A percentile compares a stretch with the other conserved stretches of the same genome.
These are phyloP conservation scores for Papiliotrema laurentii DNA, from an alignment of 1,284 basidiomycete genomes.

Conservation along the genomic window DNA sequence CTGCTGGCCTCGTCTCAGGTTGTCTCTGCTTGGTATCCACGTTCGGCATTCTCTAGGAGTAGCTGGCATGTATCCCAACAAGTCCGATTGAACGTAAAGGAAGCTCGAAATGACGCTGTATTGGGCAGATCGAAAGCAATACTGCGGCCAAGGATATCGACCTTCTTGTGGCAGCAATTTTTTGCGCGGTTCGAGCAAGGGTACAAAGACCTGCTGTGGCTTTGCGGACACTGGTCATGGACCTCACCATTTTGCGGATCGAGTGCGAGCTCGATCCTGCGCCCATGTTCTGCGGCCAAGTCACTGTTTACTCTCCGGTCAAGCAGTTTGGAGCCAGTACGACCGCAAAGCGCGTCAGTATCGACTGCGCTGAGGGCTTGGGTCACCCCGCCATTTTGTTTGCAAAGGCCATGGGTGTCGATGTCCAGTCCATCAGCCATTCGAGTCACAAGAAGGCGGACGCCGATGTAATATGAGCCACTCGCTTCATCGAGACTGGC, in stretches of 20 bases:
- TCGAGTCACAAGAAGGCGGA: conserved; percentile 52
- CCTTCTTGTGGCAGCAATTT: conserved; percentile 39
- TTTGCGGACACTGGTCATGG: conserved; percentile 45
- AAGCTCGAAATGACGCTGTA: too few species aligned
- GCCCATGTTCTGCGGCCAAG: conserved; percentile 48
- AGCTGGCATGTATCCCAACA: too few species aligned
- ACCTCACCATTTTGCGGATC: conserved; percentile 57
- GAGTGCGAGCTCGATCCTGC: conserved; percentile 56
- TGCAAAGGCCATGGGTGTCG: conserved; percentile 57
- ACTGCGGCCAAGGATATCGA: conserved; percentile 42
- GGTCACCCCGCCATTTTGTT: conserved; percentile 41
- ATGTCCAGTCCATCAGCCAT: conserved; percentile 57
- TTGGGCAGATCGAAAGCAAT: conserved; percentile 49
- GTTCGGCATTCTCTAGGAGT: too few species aligned
- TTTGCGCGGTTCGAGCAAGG: conserved; percentile 14
- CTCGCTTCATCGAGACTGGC: conserved; percentile 48
- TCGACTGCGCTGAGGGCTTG: conserved; percentile 50
- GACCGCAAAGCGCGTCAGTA: conserved; percentile 51
- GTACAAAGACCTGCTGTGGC: conserved; percentile 48
- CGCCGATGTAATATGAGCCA: conserved; percentile 52
- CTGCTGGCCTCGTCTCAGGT: too few species aligned
- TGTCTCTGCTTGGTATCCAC: too few species aligned
- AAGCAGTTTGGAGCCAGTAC: conserved; percentile 51
- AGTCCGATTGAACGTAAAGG: too few species aligned
- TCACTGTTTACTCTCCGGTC: conserved; percentile 52